These are phyloP conservation scores for Laetiporus sulphureus DNA, from an alignment of 1,284 basidiomycete genomes.

Conservation along the genomic window DNA sequence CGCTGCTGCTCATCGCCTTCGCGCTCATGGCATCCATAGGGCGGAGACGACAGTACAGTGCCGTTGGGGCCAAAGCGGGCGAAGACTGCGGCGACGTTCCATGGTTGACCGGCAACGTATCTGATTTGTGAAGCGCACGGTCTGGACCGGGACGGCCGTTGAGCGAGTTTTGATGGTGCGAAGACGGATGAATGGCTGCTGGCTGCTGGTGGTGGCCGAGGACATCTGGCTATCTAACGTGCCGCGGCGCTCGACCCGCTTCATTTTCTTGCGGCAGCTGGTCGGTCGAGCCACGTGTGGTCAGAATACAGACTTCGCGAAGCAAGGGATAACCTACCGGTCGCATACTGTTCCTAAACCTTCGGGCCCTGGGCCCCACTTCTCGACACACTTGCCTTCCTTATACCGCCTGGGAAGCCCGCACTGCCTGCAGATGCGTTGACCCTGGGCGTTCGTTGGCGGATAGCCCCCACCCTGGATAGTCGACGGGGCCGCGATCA, in stretches of 20 bases:
- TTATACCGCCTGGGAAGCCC: conserved; percentile 66
- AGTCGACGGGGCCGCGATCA: conserved; percentile 23
- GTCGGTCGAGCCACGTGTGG: too few species aligned
- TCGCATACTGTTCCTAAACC: conserved; percentile 81
- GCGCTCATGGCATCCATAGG: conserved; percentile 15
- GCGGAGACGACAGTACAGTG: conserved; percentile 10
- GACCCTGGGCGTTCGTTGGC: conserved; percentile 54
- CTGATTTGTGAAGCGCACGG: conserved; percentile 22
- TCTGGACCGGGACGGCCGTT: conserved; percentile 19
- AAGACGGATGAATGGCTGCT: conserved; percentile 23
- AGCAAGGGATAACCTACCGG: conserved; percentile 45
- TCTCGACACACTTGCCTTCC: conserved; percentile 80
- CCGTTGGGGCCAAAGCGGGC: conserved; percentile 13
- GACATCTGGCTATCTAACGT: conserved; percentile 48
- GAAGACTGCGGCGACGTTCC: conserved; percentile 11
- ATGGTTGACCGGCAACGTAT: conserved; percentile 24
- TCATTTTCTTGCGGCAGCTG: conserved; percentile 81
- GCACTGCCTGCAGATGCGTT: conserved; percentile 71
- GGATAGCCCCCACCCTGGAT: conserved; percentile 35
- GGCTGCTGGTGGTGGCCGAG: conserved; percentile 16
- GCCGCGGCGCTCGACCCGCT: conserved; percentile 69
- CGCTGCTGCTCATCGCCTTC: conserved; percentile 12
- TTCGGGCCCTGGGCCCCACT: conserved; percentile 80
- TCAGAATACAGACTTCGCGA: too few species aligned
- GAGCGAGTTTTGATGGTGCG: conserved; percentile 17